Base-by-base conservation (phyloP, 768 basidiomycete genomes). In the Lepiota brunneoincarnata region DNA sequence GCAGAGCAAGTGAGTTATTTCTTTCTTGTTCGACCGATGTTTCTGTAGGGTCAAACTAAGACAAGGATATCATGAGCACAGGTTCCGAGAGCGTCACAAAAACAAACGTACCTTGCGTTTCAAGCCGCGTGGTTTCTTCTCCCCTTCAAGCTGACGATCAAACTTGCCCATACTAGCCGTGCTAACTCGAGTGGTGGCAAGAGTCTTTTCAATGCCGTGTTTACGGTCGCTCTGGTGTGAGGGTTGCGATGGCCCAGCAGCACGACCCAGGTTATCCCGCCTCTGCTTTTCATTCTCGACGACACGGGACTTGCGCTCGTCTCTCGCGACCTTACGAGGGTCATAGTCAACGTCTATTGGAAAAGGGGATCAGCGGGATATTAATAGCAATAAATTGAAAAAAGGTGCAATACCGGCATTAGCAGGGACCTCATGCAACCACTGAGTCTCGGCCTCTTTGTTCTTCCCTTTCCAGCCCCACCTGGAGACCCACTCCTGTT, bases 111-210 rank as follows among this genome's bases (percentile, higher is more conserved):
- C 93, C 87, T 98, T 98, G 63, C 97, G 84, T 75, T 98, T 98
- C 43, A 94, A 72, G 5, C 94, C 93, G 34, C 83, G 82, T 40
- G 85, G 67, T 69, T 92, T 94, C 68, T 91, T 89, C 70, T 99
- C 97, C 11, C 95, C 95, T 48, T 95, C 89, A 18, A 98, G 79
- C 64, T 78, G 84, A 59, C 83, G 87, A 68, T 98, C 96, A 62
- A 97, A 99, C 61, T 82, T 87, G 59, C 97, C 97, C 87, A 99
- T 87, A 62, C 92, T 95, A 0, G 94, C 97, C 0, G 97, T 99
- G 57, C 93, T 93, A 24, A 76, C 73, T 55, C 90, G 83, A 1
- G 89, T 85, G 10, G 86, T 79, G 6, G 90, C 83, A 21, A 97
- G 74, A 1, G 88, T 87, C 54, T 78, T 77, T 18, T 93, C 89